Evolutionary conservation across 441 rosid species (phyloP).

Genomic region (Corymbia calophylla): DNA sequence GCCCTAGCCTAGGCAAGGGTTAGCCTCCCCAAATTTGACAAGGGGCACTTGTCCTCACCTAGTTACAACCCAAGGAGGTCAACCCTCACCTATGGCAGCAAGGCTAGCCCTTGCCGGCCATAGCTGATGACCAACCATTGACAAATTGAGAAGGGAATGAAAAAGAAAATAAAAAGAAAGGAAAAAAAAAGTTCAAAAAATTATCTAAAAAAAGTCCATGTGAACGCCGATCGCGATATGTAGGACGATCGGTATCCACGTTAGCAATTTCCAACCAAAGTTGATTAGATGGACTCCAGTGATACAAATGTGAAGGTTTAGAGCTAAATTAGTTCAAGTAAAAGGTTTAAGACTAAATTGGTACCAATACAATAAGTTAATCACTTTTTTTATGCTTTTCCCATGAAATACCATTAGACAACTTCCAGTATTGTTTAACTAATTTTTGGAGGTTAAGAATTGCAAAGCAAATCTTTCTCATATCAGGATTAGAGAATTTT

Average conservation of each 20-base stretch:
- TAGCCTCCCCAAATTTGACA: fast-evolving
- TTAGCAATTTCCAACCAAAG: no score
- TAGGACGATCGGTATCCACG: fast-evolving
- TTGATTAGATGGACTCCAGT: no score
- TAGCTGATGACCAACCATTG: fast-evolving
- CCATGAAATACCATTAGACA: background rate
- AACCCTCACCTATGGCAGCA: background rate
- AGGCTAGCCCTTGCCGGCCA: background rate
- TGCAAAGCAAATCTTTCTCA: background rate
- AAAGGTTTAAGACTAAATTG: background rate
- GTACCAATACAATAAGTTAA: fast-evolving
- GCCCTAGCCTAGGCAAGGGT: no score
- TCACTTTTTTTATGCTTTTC: background rate
- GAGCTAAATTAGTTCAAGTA: fast-evolving
- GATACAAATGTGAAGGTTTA: no score
- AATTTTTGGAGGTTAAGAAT: background rate
- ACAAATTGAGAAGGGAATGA: background rate
- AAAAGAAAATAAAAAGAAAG: background rate
- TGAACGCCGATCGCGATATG: fast-evolving
- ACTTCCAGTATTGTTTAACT: no score
- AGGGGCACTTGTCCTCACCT: background rate
- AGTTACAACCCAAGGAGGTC: background rate
- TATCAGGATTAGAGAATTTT: background rate
- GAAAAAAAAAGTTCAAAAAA: no score
- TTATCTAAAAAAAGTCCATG: background rate